Percentiles rank a stretch among this genome's conserved stretches.
phyloP scores from a whole-genome alignment of 345 rosid genomes.

The Brassica rapa region DNA sequence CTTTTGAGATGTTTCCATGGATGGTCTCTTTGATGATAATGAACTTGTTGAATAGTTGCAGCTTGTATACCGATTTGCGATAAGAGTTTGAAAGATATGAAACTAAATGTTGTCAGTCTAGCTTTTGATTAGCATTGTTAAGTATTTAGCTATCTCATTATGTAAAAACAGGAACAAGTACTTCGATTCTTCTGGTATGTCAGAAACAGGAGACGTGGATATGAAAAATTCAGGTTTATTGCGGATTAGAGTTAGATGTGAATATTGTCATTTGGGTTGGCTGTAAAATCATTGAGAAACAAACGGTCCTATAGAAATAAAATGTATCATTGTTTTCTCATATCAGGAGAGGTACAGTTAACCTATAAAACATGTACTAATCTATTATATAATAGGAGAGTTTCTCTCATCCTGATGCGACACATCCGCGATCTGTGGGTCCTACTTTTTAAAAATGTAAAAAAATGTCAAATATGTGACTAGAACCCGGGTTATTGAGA shows the following conservation, averaged over 20 bases:
- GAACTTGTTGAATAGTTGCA: background rate
- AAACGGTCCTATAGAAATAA: no score
- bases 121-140: constrained; percentile 1
- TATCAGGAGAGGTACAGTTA: no score
- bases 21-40: background rate
- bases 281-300: no score
- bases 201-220: background rate
- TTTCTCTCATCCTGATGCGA: no score
- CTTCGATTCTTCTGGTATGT: background rate
- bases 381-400: no score
- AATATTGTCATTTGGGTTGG: background rate
- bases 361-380: no score
- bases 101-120: constrained; percentile 9
- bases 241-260: background rate
- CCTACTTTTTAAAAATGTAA: no score
- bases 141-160: background rate
- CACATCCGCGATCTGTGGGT: no score
- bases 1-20: background rate
- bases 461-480: no score
- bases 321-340: no score
- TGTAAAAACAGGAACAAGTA: background rate
- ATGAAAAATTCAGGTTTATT: background rate
- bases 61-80: constrained; percentile 9
- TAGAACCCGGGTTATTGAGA: no score
- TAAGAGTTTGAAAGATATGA: constrained; percentile 3